Percentiles rank a stretch among this genome's conserved stretches.
Conservation (phyloP, 202 grass and related monocot species). For the Panicum virgatum region DNA sequence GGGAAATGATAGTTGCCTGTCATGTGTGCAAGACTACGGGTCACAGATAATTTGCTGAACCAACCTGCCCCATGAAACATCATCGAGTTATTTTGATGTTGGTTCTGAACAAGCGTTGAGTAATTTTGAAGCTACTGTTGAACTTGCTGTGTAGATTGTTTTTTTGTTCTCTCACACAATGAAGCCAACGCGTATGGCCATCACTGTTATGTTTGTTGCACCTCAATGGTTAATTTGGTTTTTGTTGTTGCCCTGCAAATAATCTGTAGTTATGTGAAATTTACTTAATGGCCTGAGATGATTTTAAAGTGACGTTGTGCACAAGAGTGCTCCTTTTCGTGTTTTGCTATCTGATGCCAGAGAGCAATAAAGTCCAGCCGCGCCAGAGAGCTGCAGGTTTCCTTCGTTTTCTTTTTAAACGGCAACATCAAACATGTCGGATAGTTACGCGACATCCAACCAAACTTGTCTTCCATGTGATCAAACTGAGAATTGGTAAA, state of each 20-base stretch:
- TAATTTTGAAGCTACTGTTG: background rate
- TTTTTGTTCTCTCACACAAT: background rate
- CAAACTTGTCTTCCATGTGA: background rate
- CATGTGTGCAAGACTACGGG: background rate
- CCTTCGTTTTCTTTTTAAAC: background rate
- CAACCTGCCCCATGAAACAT: background rate
- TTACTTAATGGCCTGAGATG: background rate
- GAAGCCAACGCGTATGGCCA: background rate
- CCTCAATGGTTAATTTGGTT: constrained; percentile 15
- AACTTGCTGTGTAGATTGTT: background rate
- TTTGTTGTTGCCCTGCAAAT: background rate
- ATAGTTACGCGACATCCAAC: background rate
- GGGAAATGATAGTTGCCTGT: constrained; percentile 25
- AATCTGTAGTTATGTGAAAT: background rate
- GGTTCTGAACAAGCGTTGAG: background rate
- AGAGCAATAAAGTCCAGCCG: background rate
- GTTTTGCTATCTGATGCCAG: background rate
- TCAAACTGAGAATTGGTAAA: background rate
- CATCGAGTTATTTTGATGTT: background rate
- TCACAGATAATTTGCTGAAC: constrained; percentile 22
- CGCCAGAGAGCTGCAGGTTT: background rate
- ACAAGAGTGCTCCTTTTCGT: background rate
- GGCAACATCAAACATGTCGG: background rate
- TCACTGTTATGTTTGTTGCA: background rate
- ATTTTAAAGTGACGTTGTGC: background rate